These are phyloP conservation scores for Paecilomyces dactylethromorphus DNA, from an alignment of 2,329 filamentous ascomycete species.

Conservation along the genomic window DNA sequence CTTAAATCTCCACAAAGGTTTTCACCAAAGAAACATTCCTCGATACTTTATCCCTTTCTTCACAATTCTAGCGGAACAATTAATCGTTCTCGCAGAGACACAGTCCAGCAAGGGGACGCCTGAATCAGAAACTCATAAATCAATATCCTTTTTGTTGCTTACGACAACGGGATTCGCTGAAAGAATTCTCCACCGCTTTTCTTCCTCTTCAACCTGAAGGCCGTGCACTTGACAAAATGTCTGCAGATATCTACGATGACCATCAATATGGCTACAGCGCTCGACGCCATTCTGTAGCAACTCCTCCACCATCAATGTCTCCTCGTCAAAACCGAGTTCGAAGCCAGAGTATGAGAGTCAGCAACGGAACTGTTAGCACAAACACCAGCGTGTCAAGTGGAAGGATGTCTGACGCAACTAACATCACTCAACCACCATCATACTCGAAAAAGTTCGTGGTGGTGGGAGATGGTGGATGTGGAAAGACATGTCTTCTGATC, in stretches of 20 bases:
- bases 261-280: neutral
- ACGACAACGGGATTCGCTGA: conserved; percentile 4
- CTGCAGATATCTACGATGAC: conserved; percentile 43
- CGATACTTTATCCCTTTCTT: neutral
- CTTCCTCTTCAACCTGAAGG: conserved; percentile 5
- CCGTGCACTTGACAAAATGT: conserved; percentile 13
- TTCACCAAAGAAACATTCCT: conserved; percentile 5
- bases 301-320: conserved; percentile 33
- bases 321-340: conserved; percentile 43
- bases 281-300: conserved; percentile 49
- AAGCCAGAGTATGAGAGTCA: conserved; percentile 59
- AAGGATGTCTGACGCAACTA: conserved; percentile 71
- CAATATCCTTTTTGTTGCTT: conserved; percentile 1
- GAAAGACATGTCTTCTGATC: conserved; percentile 97
- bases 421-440: conserved; percentile 80
- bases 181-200: conserved; percentile 6
- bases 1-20: neutral
- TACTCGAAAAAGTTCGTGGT: conserved; percentile 99
- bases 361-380: conserved; percentile 86
- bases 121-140: neutral
- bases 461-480: conserved; percentile 94
- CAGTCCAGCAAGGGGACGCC: conserved; percentile 1
- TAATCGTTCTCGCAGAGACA: neutral
- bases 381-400: conserved; percentile 66
- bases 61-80: neutral